Evolutionary conservation across 768 basidiomycete species (phyloP).

Genomic region (Floccularia luteovirens): DNA sequence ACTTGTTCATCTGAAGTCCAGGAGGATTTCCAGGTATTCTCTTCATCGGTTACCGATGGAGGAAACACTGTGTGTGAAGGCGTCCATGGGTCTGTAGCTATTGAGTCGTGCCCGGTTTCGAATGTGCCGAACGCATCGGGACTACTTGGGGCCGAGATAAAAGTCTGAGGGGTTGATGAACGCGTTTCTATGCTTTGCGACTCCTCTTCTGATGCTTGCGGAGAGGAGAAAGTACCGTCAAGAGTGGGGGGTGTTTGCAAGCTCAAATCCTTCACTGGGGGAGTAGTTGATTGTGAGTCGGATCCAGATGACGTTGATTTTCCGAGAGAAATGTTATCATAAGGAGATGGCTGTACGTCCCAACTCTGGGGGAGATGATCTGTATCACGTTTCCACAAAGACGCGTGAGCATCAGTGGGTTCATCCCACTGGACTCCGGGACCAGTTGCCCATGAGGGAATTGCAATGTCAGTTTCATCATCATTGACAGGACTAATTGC

Average conservation of each 20-base stretch:
- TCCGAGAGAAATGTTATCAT: conserved; percentile 30
- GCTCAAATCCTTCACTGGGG: conserved; percentile 3
- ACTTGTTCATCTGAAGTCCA: conserved; percentile 26
- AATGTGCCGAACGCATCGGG: conserved; percentile 57
- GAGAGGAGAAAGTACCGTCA: not conserved
- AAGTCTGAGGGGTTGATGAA: conserved; percentile 9
- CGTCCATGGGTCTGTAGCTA: conserved; percentile 27
- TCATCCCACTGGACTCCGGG: conserved; percentile 39
- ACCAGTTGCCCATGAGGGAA: conserved; percentile 50
- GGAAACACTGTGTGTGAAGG: conserved; percentile 17
- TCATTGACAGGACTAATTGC: conserved; percentile 16
- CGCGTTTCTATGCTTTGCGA: no score
- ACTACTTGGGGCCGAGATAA: conserved; percentile 21
- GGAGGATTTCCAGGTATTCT: conserved; percentile 35
- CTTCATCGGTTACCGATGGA: conserved; percentile 14
- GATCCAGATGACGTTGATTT: conserved; percentile 11
- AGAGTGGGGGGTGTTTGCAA: conserved; percentile 3
- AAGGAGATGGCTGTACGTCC: conserved; percentile 29
- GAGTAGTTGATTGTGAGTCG: not conserved
- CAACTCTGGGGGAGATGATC: conserved; percentile 16
- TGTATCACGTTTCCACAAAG: conserved; percentile 31
- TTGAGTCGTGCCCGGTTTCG: conserved; percentile 34
- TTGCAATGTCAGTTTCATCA: conserved; percentile 47
- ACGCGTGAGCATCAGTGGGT: conserved; percentile 26
- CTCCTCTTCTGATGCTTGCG: no score